Conservation (phyloP, 306 rosid species). For the Cicer cuneatum region DNA sequence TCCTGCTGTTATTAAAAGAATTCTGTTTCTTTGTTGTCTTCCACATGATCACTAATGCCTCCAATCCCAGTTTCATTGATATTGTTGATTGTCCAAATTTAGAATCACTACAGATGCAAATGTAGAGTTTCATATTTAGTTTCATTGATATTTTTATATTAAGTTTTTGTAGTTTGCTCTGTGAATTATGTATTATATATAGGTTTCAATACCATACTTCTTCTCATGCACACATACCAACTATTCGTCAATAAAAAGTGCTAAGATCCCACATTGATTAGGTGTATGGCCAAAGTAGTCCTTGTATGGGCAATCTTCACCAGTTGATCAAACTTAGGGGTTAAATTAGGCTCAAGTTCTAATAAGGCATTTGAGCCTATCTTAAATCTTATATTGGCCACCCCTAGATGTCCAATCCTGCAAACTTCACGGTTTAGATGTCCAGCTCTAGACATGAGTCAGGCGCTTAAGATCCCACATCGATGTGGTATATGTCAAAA, state of each 20-base stretch:
- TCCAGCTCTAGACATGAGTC: background rate
- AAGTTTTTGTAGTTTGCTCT: constrained; percentile 22
- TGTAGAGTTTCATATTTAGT: background rate
- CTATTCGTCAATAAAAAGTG: constrained; percentile 8
- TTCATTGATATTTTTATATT: background rate
- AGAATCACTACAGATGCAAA: constrained; percentile 13
- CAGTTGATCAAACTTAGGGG: background rate
- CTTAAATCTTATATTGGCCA: constrained; percentile 1
- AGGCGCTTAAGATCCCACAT: background rate
- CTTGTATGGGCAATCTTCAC: background rate
- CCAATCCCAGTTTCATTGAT: constrained; percentile 7
- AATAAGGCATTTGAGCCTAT: background rate
- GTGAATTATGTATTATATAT: background rate
- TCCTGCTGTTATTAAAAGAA: background rate
- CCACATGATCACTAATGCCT: constrained; percentile 17
- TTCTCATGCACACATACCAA: constrained; percentile 4
- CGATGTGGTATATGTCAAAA: background rate
- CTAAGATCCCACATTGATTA: background rate
- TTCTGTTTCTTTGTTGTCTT: constrained; percentile 30
- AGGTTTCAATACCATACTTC: constrained; percentile 18
- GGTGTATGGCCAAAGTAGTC: constrained; percentile 21
- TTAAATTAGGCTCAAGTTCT: constrained; percentile 8
- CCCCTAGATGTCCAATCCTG: background rate
- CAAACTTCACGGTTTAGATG: background rate
- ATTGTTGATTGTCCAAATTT: constrained; percentile 32